Evolutionary conservation across 164 flowering plant species (phyloP), one percentile per base, ranked within the genome.

Genomic region (Vitis riparia): DNA sequence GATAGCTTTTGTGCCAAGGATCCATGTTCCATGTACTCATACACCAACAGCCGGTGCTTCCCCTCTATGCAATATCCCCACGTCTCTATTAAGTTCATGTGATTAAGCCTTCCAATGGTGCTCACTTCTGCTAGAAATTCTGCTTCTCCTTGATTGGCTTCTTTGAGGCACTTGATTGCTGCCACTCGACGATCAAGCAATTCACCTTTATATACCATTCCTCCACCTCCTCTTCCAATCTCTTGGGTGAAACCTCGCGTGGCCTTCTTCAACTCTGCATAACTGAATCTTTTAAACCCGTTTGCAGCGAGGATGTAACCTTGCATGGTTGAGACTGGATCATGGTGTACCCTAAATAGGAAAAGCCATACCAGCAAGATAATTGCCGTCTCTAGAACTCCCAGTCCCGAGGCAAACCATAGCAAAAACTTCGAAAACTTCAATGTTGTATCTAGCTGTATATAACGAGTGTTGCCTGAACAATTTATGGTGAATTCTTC

Each of bases 1-100:
- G 30, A 0, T 2, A 81, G 61, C 3, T 75, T 81, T 0, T 72
- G 68, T 5, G 70, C 73, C 51, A 81, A 62, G 1, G 83, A 77
- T 14, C 83, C 83, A 59, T 62, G 76, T 30, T 77, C 75, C 75
- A 75, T 68, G 70, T 68, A 80, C 62, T 80, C 83, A 52, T 75
- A 79, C 5, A 79, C 79, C 62, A 79, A 14, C 29, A 75, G 66
- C 58, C 76, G 66, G 49, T 76, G 82, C 66, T 68, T 79, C 61
- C 80, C 78, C 66, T 79, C 76, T 3, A 56, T 74, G 16, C 83
- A 75, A 51, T 77, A 77, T 2, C 80, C 83, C 78, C 76, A 75
- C 73, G 72, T 72, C 16, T 75, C 76, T 10, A 77, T 77, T 63
- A 77, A 63, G 59, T 77, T 70, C 79, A 70, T 78, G 72, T 81